phyloP scores from a whole-genome alignment of 768 basidiomycete genomes.

The Filobasidium floriforme region DNA sequence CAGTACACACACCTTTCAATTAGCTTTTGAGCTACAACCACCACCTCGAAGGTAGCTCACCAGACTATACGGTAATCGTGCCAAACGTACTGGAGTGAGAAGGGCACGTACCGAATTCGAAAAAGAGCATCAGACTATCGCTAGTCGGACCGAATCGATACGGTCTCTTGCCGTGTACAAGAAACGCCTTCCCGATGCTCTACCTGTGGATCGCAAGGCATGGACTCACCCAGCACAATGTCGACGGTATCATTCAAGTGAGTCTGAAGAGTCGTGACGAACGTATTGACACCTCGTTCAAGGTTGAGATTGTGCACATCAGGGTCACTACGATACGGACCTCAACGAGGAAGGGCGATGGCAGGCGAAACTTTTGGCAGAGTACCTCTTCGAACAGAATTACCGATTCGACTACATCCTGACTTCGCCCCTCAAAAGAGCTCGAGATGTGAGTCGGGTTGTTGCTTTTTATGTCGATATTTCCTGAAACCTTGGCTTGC shows the following conservation, averaged over 20 bases:
- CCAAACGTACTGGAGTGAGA: too few species aligned
- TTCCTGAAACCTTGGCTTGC: not conserved
- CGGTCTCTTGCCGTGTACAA: not conserved
- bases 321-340: constrained; percentile 42
- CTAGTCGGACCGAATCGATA: not conserved
- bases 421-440: constrained; percentile 55
- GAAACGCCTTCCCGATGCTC: not conserved
- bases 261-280: not conserved
- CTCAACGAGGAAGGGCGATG: constrained; percentile 36
- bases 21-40: too few species aligned
- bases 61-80: too few species aligned
- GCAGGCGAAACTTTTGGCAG: constrained; percentile 31
- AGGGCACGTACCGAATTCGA: too few species aligned
- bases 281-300: too few species aligned
- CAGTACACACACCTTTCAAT: too few species aligned
- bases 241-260: constrained; percentile 17
- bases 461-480: not conserved
- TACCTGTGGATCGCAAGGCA: not conserved
- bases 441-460: constrained; percentile 50
- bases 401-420: constrained; percentile 58
- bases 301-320: constrained; percentile 5
- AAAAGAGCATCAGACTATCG: too few species aligned
- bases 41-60: too few species aligned
- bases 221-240: constrained; percentile 1
- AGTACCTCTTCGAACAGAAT: constrained; percentile 24